Evolutionary conservation across 805 yeast genomes (phyloP).

Genomic region (Yamadazyma olivae): DNA sequence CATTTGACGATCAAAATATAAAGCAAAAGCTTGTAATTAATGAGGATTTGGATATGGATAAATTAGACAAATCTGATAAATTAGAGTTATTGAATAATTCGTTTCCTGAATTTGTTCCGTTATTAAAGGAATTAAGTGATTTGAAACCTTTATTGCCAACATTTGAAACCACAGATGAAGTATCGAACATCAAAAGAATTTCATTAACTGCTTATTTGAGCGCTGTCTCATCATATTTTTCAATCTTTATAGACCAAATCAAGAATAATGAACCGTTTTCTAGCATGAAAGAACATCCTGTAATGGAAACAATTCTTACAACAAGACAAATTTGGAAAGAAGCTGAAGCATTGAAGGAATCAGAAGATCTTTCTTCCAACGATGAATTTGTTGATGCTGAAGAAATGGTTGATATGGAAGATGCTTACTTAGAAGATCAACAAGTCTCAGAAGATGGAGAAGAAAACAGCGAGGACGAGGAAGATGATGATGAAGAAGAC

Average conservation of each 20-base stretch:
- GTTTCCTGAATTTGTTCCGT: slow-evolving; percentile 83
- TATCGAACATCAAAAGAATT: slow-evolving; percentile 49
- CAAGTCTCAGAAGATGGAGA: slow-evolving; percentile 13
- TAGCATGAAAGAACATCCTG: slow-evolving; percentile 78
- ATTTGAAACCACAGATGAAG: no score
- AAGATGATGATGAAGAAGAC: slow-evolving; percentile 13
- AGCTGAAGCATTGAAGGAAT: slow-evolving; percentile 42
- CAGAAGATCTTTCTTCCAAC: no score
- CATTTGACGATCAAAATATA: slow-evolving; percentile 28
- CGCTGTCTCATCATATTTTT: slow-evolving; percentile 73
- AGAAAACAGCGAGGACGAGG: slow-evolving; percentile 28
- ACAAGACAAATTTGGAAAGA: slow-evolving; percentile 89
- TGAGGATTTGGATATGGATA: slow-evolving; percentile 27
- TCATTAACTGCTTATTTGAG: slow-evolving; percentile 82
- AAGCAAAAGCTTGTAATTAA: slow-evolving; percentile 28
- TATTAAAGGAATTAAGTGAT: slow-evolving; percentile 55
- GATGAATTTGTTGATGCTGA: slow-evolving; percentile 12
- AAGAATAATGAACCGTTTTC: slow-evolving; percentile 50
- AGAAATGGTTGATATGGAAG: slow-evolving; percentile 23
- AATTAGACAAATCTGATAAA: slow-evolving; percentile 52
- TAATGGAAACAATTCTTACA: slow-evolving; percentile 82
- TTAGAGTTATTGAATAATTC: slow-evolving; percentile 51
- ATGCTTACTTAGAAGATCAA: slow-evolving; percentile 11
- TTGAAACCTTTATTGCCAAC: slow-evolving; percentile 17
- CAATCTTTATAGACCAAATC: slow-evolving; percentile 61